Conservation (phyloP, 148 eudicot genomes). For the Amaranthus cruentus region DNA sequence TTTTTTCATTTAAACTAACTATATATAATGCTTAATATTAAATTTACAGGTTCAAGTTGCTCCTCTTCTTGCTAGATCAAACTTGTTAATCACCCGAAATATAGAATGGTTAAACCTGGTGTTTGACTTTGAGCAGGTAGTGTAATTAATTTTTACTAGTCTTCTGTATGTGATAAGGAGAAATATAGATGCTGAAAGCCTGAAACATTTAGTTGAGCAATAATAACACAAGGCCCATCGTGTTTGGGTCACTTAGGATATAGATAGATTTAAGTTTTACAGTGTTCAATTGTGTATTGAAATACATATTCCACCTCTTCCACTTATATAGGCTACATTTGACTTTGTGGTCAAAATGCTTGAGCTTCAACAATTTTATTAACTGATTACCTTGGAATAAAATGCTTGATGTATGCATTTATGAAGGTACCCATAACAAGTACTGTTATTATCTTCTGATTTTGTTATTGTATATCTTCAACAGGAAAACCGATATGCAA, state of each 20-base stretch:
- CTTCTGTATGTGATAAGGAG: not conserved
- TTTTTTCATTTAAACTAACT: not conserved
- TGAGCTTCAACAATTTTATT: too few species aligned
- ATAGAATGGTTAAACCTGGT: constrained; percentile 97
- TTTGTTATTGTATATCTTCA: constrained; percentile 5
- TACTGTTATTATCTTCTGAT: not conserved
- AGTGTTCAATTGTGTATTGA: not conserved
- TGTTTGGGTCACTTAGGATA: not conserved
- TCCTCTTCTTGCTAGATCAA: constrained; percentile 93
- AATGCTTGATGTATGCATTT: too few species aligned
- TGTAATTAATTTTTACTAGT: not conserved
- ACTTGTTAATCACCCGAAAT: constrained; percentile 86
- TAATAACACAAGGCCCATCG: not conserved
- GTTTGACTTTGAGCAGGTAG: constrained; percentile 98
- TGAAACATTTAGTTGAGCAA: not conserved
- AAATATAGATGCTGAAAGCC: not conserved
- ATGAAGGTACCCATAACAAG: too few species aligned
- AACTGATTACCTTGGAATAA: too few species aligned
- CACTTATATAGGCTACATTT: not conserved
- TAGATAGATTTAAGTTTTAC: not conserved
- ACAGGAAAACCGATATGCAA: constrained; percentile 88
- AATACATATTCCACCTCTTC: not conserved
- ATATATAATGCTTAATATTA: not conserved
- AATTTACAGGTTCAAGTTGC: constrained; percentile 55
- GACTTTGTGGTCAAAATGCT: not conserved